Evolutionary conservation across 495 filamentous ascomycete species (phyloP), one percentile per base, ranked within the genome.

Genomic region (Lasiosphaeriaceae sp.): DNA sequence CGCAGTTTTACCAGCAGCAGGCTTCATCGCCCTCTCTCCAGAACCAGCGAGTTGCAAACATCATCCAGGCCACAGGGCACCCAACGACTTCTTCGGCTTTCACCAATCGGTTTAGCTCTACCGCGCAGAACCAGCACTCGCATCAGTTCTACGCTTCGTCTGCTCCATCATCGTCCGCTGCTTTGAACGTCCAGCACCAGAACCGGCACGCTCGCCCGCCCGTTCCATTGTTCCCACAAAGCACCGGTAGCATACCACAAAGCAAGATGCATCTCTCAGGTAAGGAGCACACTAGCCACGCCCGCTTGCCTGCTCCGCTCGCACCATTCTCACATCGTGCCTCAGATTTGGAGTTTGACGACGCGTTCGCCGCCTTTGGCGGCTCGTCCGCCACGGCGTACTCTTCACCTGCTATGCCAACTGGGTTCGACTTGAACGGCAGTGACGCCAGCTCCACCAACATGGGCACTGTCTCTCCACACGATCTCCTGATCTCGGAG

Each of bases 401-500:
- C 59, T 79, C 80, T 57, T 81, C 80, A 31, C 79, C 80, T 8
- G 77, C 74, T 34, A 67, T 82, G 16, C 70, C 71, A 14, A 72
- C 65, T 21, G 70, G 74, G 47, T 77, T 76, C 64, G 79, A 81
- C 66, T 47, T 73, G 56, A 67, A 59, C 52, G 57, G 61, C 56
- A 76, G 75, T 63, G 71, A 66, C 41, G 66, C 75, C 35, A 70
- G 74, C 68, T 59, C 73, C 46, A 64, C 71, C 62, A 80, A 81
- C 67, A 66, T 82, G 65, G 83, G 77, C 61, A 96, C 92, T 19
- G 80, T 97, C 47, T 97, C 93, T 53, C 93, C 93, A 14, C 85
- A 87, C 69, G 91, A 96, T 62, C 74, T 96, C 44, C 79, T 91
- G 66, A 71, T 88, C 58, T 64, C 70, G 50, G 87, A 90, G 57